These are phyloP conservation scores for Annulohypoxylon nitens DNA, from an alignment of 495 filamentous ascomycete genomes.

Conservation along the genomic window DNA sequence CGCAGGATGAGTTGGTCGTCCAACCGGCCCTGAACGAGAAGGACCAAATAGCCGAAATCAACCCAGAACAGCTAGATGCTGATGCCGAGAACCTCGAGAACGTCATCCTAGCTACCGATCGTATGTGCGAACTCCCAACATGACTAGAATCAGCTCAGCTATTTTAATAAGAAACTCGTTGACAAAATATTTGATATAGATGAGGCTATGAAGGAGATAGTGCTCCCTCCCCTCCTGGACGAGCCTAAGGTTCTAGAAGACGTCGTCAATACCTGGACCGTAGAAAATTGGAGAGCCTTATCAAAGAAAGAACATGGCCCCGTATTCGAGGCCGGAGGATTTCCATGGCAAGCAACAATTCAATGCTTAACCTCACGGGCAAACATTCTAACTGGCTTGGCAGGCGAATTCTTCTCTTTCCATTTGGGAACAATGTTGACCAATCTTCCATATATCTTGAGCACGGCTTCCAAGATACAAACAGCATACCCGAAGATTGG, in stretches of 20 bases:
- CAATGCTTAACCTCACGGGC: not conserved
- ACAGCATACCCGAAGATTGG: constrained; percentile 83
- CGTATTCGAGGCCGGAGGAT: constrained; percentile 84
- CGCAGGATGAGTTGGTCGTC: constrained; percentile 75
- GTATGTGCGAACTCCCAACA: constrained; percentile 62
- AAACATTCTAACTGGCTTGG: constrained; percentile 41
- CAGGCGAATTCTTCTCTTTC: constrained; percentile 95
- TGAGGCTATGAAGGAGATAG: constrained; percentile 83
- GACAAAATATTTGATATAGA: constrained; percentile 61
- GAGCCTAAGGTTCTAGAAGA: constrained; percentile 83
- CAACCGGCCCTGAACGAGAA: constrained; percentile 75
- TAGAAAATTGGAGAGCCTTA: constrained; percentile 81
- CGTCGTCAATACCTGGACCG: constrained; percentile 82
- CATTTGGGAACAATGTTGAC: constrained; percentile 92
- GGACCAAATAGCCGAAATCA: constrained; percentile 87
- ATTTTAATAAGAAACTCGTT: constrained; percentile 33
- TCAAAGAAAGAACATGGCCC: constrained; percentile 87
- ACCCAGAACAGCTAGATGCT: constrained; percentile 70
- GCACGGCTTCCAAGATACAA: constrained; percentile 78
- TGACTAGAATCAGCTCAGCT: constrained; percentile 7
- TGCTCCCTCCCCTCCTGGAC: constrained; percentile 73
- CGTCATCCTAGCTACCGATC: constrained; percentile 75
- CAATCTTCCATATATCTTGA: constrained; percentile 96
- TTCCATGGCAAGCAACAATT: constrained; percentile 78
- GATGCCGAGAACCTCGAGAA: constrained; percentile 59